These are phyloP conservation scores for Ogataea hybrid DNA, from an alignment of 1,139 yeast genomes.

Conservation along the genomic window DNA sequence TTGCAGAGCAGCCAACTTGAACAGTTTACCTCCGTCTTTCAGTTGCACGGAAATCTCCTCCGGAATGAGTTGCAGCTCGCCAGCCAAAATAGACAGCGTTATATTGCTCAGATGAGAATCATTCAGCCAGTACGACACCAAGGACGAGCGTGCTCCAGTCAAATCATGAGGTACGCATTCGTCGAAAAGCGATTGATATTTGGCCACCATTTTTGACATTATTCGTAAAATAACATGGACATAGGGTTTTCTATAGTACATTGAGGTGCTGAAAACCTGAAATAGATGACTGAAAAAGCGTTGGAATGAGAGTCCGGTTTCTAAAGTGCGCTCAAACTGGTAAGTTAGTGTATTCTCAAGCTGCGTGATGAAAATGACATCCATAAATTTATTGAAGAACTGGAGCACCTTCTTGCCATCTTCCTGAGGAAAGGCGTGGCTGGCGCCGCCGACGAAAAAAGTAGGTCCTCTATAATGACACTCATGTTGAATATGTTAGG, in stretches of 20 bases:
- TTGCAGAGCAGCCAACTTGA: constrained; percentile 17
- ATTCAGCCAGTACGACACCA: constrained; percentile 26
- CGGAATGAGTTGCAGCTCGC: constrained; percentile 6
- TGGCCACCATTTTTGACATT: constrained; percentile 26
- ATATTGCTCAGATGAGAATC: constrained; percentile 19
- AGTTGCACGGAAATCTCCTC: constrained; percentile 25
- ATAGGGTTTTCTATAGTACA: constrained; percentile 52
- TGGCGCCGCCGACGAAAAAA: constrained; percentile 54
- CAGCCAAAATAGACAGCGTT: constrained; percentile 23
- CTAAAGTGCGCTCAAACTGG: constrained; percentile 31
- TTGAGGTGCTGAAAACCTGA: constrained; percentile 58
- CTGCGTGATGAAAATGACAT: constrained; percentile 58
- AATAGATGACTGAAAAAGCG: constrained; percentile 53
- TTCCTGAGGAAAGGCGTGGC: constrained; percentile 25
- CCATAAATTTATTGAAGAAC: constrained; percentile 68
- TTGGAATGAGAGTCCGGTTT: constrained; percentile 34
- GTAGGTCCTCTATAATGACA: constrained; percentile 60
- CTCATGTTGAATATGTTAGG: constrained; percentile 83
- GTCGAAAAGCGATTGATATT: constrained; percentile 20
- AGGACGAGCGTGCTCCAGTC: constrained; percentile 12
- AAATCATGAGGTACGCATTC: constrained; percentile 21
- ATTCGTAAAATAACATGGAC: constrained; percentile 44
- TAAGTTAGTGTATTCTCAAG: constrained; percentile 54
- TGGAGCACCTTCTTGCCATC: constrained; percentile 33
- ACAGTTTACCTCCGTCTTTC: constrained; percentile 17